Evolutionary conservation across 176 grass and related monocot species (phyloP).

Genomic region (Lolium perenne): DNA sequence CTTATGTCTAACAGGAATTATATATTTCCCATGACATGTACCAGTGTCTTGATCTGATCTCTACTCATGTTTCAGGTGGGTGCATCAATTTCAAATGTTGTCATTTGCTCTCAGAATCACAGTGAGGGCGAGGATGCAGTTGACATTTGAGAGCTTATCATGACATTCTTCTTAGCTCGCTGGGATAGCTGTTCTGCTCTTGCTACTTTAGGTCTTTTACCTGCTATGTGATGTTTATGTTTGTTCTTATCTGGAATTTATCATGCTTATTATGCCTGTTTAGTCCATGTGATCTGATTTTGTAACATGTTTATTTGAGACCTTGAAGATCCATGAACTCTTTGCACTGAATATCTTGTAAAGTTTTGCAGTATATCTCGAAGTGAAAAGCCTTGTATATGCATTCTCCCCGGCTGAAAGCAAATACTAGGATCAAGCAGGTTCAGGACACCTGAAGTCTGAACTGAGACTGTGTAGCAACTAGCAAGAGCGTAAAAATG

Average conservation of each 20-base stretch:
- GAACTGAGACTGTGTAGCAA: background rate
- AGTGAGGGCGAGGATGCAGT: background rate
- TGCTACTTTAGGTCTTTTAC: background rate
- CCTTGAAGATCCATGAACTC: background rate
- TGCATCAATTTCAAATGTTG: no score
- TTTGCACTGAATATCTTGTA: background rate
- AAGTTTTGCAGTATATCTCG: background rate
- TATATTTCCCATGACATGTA: background rate
- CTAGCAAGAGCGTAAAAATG: background rate
- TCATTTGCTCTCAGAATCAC: background rate
- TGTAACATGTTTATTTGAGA: background rate
- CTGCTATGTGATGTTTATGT: background rate
- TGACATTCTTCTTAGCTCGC: background rate
- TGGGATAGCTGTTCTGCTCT: background rate
- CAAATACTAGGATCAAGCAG: background rate
- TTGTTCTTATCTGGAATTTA: background rate
- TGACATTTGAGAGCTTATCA: background rate
- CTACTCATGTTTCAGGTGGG: background rate
- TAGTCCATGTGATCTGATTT: background rate
- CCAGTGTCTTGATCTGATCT: background rate
- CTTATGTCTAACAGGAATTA: background rate
- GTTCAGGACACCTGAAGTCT: background rate
- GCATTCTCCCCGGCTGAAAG: background rate
- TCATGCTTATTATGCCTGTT: background rate
- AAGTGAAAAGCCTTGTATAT: background rate